These are phyloP conservation scores for Candida sanyaensis DNA, from an alignment of 1,139 yeast species.

Conservation along the genomic window DNA sequence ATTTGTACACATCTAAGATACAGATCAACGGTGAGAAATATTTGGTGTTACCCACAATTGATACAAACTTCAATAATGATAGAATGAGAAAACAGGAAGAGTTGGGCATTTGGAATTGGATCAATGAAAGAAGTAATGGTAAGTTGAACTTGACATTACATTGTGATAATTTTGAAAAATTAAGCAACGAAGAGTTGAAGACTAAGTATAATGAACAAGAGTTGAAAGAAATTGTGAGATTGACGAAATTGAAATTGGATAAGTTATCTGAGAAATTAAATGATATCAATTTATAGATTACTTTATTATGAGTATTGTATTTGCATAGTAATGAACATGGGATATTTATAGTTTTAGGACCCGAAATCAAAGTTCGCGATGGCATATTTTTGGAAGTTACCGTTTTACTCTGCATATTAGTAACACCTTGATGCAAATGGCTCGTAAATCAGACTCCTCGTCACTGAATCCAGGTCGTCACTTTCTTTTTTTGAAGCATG, in stretches of 20 bases:
- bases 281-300: not conserved
- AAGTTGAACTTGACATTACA: conserved; percentile 16
- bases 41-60: conserved; percentile 48
- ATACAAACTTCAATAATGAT: conserved; percentile 37
- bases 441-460: too few species aligned
- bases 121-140: conserved; percentile 52
- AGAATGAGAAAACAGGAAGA: conserved; percentile 51
- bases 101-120: conserved; percentile 80
- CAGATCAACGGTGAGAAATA: conserved; percentile 45
- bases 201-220: conserved; percentile 44
- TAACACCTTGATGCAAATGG: too few species aligned
- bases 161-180: conserved; percentile 11
- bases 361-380: too few species aligned
- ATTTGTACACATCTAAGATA: conserved; percentile 17
- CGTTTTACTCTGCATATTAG: too few species aligned
- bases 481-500: too few species aligned
- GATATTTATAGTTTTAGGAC: too few species aligned
- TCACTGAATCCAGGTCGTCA: too few species aligned
- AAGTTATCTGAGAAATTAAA: conserved; percentile 20
- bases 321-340: too few species aligned
- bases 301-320: too few species aligned
- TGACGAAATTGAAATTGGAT: conserved; percentile 55
- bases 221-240: conserved; percentile 52
- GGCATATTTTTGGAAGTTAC: too few species aligned
- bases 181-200: conserved; percentile 9